phyloP scores from a whole-genome alignment of 228 moss, liverwort and hornwort genomes.

The Sphagnum fallax region DNA sequence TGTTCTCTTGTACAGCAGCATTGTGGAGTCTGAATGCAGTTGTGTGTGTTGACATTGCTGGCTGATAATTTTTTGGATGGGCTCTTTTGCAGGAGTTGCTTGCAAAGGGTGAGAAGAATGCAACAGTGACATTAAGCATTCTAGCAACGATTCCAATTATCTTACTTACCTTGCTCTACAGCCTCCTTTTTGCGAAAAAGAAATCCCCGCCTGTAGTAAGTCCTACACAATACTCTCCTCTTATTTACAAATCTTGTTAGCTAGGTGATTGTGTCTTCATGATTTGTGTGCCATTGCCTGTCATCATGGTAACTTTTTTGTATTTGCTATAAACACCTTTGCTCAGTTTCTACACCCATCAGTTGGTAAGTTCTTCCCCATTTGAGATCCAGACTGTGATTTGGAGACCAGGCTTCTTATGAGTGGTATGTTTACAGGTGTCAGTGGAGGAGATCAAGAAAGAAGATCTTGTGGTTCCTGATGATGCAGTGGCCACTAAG shows the following conservation, averaged over 20 bases:
- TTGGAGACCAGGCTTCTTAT: not conserved
- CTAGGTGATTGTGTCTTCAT: too few relatives aligned
- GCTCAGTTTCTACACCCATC: not conserved
- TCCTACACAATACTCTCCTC: not conserved
- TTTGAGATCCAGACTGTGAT: not conserved
- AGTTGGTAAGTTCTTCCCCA: not conserved
- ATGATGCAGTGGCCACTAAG: slow-evolving; percentile 32
- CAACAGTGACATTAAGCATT: slow-evolving; percentile 44
- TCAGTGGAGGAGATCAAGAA: slow-evolving; percentile 48
- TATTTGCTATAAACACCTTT: not conserved
- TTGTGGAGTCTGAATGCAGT: not conserved
- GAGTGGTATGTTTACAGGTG: slow-evolving; percentile 11
- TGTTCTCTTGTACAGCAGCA: not conserved
- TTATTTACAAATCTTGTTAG: not conserved
- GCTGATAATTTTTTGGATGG: not conserved
- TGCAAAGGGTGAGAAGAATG: slow-evolving; percentile 64
- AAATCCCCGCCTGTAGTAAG: slow-evolving; percentile 27
- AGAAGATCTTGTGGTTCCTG: slow-evolving; percentile 48
- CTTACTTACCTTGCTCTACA: slow-evolving; percentile 37
- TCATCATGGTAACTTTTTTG: not conserved
- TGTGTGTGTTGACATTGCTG: too few relatives aligned
- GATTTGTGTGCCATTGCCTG: too few relatives aligned
- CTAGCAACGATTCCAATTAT: slow-evolving; percentile 44
- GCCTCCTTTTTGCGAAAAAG: slow-evolving; percentile 62
- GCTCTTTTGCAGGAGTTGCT: slow-evolving; percentile 33